Base-by-base conservation (phyloP, 2,329 filamentous ascomycete genomes). In the Cladosporium austrohemisphaericum region DNA sequence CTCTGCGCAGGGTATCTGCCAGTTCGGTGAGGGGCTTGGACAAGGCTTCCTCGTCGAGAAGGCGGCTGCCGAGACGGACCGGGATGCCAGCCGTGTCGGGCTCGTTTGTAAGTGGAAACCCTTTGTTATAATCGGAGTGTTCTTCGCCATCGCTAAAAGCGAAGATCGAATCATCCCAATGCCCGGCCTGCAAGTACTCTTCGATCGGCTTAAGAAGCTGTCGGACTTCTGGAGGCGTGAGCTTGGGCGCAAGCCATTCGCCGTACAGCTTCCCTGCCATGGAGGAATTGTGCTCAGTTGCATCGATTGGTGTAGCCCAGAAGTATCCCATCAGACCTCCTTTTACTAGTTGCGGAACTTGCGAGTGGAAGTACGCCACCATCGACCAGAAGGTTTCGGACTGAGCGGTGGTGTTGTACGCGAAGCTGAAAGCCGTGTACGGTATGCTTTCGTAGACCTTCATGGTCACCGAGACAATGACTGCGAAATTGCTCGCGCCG, bases 401-500 rank as follows among this genome's bases (percentile, higher is more conserved):
- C 8, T 47, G 35, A n/a, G 41, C 55, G 8, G 55, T 41, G 10
- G 47, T 57, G 3, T 62, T 60, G 53, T 79, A 76, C 0, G 63
- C 65, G 7, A 80, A 59, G 3, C 66, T 71, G 1, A 73, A 68
- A 2, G 71, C 76, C 1, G 71, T 68, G 3, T 74, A 67, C 0
- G 63, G 61, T 4, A 61, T 60, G 50, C 75, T 71, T 0, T 68
- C 65, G 59, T 81, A 70, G 1, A 74, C 71, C 52, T 76, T 77
- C 32, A 75, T 67, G 0, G 77, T 83, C 61, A 83, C 69, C 2
- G 76, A 78, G 11, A 73, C 62, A 1, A 84, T 77, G 2, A 83
- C 69, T 2, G 71, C 81, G 54, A 76, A 85, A 28, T 73, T 83
- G 11, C 79, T 78, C 8, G 74, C 76, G 2, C 82, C 81, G 0